Conservation (phyloP, 805 yeast genomes). For the Candida jianshihensis region DNA sequence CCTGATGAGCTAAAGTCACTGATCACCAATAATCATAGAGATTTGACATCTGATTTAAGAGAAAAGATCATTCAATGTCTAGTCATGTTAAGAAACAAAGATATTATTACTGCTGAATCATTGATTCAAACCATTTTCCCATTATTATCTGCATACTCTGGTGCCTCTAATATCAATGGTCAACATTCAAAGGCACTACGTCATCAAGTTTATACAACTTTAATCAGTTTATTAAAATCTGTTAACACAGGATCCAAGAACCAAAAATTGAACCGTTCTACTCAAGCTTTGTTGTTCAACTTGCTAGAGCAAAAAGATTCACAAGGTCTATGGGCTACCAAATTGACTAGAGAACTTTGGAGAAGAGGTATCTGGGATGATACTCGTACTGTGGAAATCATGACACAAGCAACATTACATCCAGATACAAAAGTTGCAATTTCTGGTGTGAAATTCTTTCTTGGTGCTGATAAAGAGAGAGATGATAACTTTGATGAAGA, state of each 20-base stretch:
- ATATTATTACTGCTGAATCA: conserved; percentile 68
- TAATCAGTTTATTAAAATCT: conserved; percentile 70
- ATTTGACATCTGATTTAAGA: conserved; percentile 74
- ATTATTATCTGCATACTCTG: conserved; percentile 60
- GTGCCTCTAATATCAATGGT: conserved; percentile 35
- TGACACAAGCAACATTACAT: conserved; percentile 93
- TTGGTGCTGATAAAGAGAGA: conserved; percentile 93
- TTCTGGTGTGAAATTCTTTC: conserved; percentile 85
- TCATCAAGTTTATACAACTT: conserved; percentile 71
- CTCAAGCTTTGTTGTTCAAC: conserved; percentile 89
- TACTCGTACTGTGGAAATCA: conserved; percentile 90
- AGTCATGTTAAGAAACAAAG: conserved; percentile 85
- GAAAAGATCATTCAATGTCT: conserved; percentile 88
- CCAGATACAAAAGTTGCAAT: conserved; percentile 79
- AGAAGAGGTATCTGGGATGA: conserved; percentile 98
- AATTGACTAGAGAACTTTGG: conserved; percentile 92
- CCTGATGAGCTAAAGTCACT: conserved; percentile 74
- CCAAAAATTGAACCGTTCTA: conserved; percentile 80
- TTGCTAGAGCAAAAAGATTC: conserved; percentile 72
- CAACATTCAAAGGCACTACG: conserved; percentile 78
- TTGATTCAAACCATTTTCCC: conserved; percentile 88
- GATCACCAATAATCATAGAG: conserved; percentile 69
- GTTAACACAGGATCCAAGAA: conserved; percentile 86
- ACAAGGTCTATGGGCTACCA: conserved; percentile 94
- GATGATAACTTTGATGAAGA: conserved; percentile 76